A percentile compares a stretch with the other conserved stretches of the same genome.
Conservation (phyloP, 352 stramenopile species). For the Thraustochytrium aureum region DNA sequence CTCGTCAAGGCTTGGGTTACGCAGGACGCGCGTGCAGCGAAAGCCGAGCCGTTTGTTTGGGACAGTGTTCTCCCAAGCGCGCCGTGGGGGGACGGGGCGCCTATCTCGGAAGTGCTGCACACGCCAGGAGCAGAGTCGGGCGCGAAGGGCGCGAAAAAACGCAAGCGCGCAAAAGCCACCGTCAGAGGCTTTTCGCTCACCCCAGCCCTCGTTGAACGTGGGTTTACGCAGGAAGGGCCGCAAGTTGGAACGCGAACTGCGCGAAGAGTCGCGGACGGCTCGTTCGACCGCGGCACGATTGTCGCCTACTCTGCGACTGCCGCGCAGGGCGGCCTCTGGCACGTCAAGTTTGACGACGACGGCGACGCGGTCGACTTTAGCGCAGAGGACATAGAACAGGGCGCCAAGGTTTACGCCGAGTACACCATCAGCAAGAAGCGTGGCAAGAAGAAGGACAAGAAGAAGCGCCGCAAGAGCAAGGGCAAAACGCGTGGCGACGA, state of each 20-base stretch:
- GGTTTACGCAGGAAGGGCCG: neutral
- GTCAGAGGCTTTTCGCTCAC: neutral
- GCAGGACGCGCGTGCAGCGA: constrained; percentile 4
- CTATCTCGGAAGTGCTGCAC: neutral
- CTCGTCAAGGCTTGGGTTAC: constrained; percentile 31
- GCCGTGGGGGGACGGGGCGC: constrained; percentile 6
- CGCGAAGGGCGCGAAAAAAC: constrained; percentile 8
- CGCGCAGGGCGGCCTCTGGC: neutral
- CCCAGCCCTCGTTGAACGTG: neutral
- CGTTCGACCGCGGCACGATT: constrained; percentile 30
- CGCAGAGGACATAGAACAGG: neutral
- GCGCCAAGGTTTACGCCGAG: neutral
- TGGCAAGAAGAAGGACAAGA: constrained; percentile 36
- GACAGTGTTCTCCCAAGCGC: constrained; percentile 11
- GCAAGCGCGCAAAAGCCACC: constrained; percentile 25
- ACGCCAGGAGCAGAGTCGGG: constrained; percentile 3
- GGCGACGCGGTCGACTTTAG: constrained; percentile 16
- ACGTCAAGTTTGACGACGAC: constrained; percentile 50
- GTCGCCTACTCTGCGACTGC: constrained; percentile 5
- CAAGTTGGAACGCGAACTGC: constrained; percentile 26
- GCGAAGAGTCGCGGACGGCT: neutral
- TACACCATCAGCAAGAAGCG: constrained; percentile 29
- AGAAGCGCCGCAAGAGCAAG: constrained; percentile 24
- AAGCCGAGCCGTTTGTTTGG: constrained; percentile 25
- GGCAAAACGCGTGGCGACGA: neutral